These are phyloP conservation scores for Xylaria longipes DNA, from an alignment of 495 filamentous ascomycete genomes.

Conservation along the genomic window DNA sequence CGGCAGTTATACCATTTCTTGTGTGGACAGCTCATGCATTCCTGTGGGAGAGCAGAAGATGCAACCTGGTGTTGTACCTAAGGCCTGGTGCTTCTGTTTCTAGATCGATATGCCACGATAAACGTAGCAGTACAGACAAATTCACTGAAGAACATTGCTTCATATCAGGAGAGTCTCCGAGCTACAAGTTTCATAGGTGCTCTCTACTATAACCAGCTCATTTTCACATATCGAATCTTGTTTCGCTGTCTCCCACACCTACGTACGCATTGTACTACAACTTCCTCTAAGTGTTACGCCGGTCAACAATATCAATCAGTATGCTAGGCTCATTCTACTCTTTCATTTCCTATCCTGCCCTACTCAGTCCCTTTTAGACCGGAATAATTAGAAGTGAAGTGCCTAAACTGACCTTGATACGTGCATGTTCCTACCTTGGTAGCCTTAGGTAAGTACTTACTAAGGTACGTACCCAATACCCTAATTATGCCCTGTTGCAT, in stretches of 20 bases:
- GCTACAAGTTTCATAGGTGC: neutral
- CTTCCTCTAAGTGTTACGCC: neutral
- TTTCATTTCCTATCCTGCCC: neutral
- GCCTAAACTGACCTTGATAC: no score
- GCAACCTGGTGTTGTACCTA: neutral
- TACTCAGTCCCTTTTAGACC: neutral
- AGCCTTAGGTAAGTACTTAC: no score
- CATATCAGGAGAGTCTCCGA: neutral
- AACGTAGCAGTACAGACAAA: conserved; percentile 1
- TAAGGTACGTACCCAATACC: no score
- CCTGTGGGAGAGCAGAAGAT: neutral
- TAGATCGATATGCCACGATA: neutral
- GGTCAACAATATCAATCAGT: neutral
- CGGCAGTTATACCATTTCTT: neutral
- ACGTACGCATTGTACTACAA: neutral
- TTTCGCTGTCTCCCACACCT: neutral
- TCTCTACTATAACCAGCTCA: neutral
- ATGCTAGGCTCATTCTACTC: neutral
- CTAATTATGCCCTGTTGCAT: neutral
- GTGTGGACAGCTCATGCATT: neutral
- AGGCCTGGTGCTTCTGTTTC: neutral
- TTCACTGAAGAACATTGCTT: neutral
- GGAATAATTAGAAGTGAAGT: no score
- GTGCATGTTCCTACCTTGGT: no score
- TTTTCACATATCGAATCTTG: neutral